A percentile compares a stretch with the other conserved stretches of the same genome.
Evolutionary conservation across 192 early-diverging fungal genomes (phyloP).

Genomic region (Linnemannia exigua): DNA sequence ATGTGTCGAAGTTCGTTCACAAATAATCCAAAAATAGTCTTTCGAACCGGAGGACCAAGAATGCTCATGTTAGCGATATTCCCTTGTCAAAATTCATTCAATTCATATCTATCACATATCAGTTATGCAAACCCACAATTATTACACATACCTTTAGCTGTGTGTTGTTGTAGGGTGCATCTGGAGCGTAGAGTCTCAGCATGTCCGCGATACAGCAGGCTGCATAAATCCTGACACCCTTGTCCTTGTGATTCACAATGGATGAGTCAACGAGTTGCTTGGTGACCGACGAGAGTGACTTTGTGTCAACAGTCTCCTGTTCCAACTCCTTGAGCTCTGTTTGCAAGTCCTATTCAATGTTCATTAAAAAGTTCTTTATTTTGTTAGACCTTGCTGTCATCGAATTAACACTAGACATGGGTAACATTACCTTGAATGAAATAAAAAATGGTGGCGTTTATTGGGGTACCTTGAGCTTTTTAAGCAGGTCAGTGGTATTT

Average conservation of each 20-base stretch:
- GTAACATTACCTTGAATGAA: background rate
- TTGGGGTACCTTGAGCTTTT: slow-evolving; percentile 48
- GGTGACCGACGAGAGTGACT: slow-evolving; percentile 74
- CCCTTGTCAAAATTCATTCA: background rate
- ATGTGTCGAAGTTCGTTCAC: slow-evolving; percentile 80
- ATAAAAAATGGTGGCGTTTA: slow-evolving; percentile 13
- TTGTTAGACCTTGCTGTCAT: background rate
- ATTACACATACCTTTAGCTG: slow-evolving; percentile 76
- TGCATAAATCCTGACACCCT: slow-evolving; percentile 77
- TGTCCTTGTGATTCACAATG: slow-evolving; percentile 84
- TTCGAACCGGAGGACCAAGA: background rate
- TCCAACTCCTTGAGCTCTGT: slow-evolving; percentile 77
- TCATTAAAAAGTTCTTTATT: background rate
- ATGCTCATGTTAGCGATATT: background rate
- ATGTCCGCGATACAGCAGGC: slow-evolving; percentile 95
- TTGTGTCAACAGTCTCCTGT: slow-evolving; percentile 80
- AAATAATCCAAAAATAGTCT: slow-evolving; percentile 89
- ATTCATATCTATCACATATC: background rate
- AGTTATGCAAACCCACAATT: background rate
- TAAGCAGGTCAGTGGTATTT: slow-evolving; percentile 27
- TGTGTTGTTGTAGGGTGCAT: slow-evolving; percentile 86
- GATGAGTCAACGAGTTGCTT: slow-evolving; percentile 77
- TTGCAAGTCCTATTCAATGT: slow-evolving; percentile 82
- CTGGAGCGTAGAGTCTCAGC: slow-evolving; percentile 92
- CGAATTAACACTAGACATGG: background rate